Evolutionary conservation across 1,284 basidiomycete genomes (phyloP).

Genomic region (Austroboletus olivaceoglutinosus): DNA sequence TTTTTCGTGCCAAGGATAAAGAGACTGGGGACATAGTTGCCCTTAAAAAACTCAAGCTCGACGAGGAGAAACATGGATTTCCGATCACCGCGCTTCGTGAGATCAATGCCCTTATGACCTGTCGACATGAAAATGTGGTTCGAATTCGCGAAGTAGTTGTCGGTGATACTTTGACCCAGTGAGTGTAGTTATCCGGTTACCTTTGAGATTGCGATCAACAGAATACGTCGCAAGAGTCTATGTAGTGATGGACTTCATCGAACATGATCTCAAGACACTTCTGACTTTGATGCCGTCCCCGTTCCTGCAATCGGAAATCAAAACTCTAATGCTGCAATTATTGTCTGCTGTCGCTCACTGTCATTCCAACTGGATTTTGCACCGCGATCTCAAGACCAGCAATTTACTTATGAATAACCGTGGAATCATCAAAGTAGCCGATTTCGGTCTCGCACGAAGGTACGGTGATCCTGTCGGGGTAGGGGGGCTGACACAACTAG

Average conservation of each 20-base stretch:
- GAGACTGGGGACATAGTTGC: slow-evolving; percentile 94
- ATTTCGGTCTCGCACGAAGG: slow-evolving; percentile 94
- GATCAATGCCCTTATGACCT: slow-evolving; percentile 91
- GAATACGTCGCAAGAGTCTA: slow-evolving; percentile 69
- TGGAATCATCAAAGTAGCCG: slow-evolving; percentile 96
- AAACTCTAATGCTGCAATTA: slow-evolving; percentile 92
- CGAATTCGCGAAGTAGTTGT: slow-evolving; percentile 95
- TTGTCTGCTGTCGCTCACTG: slow-evolving; percentile 92
- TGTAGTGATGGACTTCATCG: slow-evolving; percentile 99
- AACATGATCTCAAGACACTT: slow-evolving; percentile 97
- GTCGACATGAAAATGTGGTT: slow-evolving; percentile 93
- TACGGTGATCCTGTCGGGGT: slow-evolving; percentile 93
- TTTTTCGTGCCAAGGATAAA: slow-evolving; percentile 93
- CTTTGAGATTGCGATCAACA: slow-evolving; percentile 15
- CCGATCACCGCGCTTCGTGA: slow-evolving; percentile 97
- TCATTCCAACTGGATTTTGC: slow-evolving; percentile 96
- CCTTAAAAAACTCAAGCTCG: slow-evolving; percentile 96
- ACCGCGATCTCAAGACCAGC: slow-evolving; percentile 96
- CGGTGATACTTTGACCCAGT: slow-evolving; percentile 99
- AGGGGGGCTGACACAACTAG: slow-evolving; percentile 94
- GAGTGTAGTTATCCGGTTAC: slow-evolving; percentile 38
- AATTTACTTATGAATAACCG: slow-evolving; percentile 99
- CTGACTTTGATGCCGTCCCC: slow-evolving; percentile 91
- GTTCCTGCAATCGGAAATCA: slow-evolving; percentile 96
- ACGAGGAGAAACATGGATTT: slow-evolving; percentile 97